Evolutionary conservation across 148 eudicot species (phyloP), one percentile per base, ranked within the genome.

Genomic region (Amaranthus hypochondriacus): DNA sequence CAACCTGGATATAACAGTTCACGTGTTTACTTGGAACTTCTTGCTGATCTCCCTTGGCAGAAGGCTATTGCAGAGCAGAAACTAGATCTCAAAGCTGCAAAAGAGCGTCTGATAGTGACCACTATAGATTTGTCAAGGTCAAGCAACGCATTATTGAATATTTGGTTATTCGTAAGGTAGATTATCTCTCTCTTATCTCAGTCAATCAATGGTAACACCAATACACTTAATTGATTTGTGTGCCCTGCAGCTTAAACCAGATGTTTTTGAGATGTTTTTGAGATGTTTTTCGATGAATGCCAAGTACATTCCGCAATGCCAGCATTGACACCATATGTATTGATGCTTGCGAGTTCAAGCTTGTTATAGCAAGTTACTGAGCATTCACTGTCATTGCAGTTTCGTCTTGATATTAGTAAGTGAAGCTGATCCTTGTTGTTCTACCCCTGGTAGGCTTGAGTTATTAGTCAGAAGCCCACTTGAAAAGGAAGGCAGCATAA

Each of bases 31-130:
- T 87, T 92, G 77, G 99, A 96, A 75, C 97, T 96, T 80, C 96
- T 96, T 81, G 96, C 99, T 51, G 99, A 96, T 80, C 93, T 96
- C 43, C 99, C 99, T 57, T 96, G 99, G 99, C 86, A 86, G 75
- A 90, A 87, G 64, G 87, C 86, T 53, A 87, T 88, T 77, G 97
- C 90, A 82, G 97, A 92, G 79, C 82, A 59, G 64, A 92, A 90
- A 68, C 70, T 96, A 83, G 92, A 96, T 83, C 83, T 96, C 73
- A 85, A 78, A 79, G 92, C 91, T 81, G 99, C 99, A 73, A 89
- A 87, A 79, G 97, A 92, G 85, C 91, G 92, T 60, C 96, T 96
- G 99, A 96, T 80, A 81, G 60, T 78, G 99, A 96, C 78, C 99
- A 96, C 77, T 90, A 92, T 78, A 97, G 99, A 76, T 68, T 96